Percentiles rank a stretch among this genome's conserved stretches.
Evolutionary conservation across 1,284 basidiomycete species (phyloP).

Genomic region (Psilocybe mexicana): DNA sequence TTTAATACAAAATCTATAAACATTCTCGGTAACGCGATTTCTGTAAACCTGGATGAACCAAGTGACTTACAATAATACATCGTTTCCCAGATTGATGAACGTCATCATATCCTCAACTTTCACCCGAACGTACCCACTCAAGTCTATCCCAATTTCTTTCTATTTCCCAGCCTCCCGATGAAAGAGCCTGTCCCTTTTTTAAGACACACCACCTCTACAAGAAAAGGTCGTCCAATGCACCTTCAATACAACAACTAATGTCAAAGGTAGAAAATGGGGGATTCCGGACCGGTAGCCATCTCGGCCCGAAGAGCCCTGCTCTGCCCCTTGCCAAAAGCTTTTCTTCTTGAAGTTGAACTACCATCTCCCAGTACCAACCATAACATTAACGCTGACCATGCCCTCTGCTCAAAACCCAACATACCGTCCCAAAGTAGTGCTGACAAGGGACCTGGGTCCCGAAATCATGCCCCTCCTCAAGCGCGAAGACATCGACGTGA

Average conservation of each 20-base stretch:
- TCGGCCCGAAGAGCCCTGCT: too few relatives aligned
- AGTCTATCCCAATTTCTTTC: background rate
- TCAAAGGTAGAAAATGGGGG: too few relatives aligned
- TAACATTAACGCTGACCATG: background rate
- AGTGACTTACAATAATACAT: slow-evolving; percentile 2
- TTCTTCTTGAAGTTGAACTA: too few relatives aligned
- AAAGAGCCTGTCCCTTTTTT: too few relatives aligned
- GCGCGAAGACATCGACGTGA: slow-evolving; percentile 55
- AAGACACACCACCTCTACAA: too few relatives aligned
- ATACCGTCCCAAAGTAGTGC: slow-evolving; percentile 54
- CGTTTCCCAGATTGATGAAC: background rate
- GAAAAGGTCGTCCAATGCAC: too few relatives aligned
- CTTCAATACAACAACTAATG: too few relatives aligned
- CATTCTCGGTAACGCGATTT: background rate
- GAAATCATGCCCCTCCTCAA: slow-evolving; percentile 65
- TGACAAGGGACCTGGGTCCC: slow-evolving; percentile 68
- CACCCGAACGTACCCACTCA: background rate
- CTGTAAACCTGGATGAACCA: background rate
- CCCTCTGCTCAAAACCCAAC: too few relatives aligned
- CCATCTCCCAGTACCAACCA: too few relatives aligned
- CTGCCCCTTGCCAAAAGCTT: too few relatives aligned
- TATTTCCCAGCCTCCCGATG: too few relatives aligned
- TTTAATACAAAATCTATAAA: slow-evolving; percentile 5
- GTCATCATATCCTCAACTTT: background rate
- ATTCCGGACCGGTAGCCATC: too few relatives aligned